Base-by-base conservation (phyloP, 768 basidiomycete species). In the Russula lepida region DNA sequence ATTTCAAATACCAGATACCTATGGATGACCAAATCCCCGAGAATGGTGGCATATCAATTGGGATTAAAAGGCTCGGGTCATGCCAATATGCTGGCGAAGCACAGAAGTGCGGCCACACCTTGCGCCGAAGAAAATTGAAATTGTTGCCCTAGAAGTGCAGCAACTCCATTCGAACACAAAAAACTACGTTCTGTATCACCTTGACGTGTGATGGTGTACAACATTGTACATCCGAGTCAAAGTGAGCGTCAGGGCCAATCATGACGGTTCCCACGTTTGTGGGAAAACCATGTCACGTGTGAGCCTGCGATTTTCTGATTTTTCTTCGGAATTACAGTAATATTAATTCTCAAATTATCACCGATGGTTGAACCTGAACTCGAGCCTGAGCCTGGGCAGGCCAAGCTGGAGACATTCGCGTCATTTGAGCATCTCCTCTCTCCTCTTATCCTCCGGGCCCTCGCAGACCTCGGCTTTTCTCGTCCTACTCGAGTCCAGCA, bases 401-500 rank as follows among this genome's bases (percentile, higher is more conserved):
- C 28, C 4, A 43, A 46, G 17, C n/a, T 46, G 1, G 32, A 52
- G n/a, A 66, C 72, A 46, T 79, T 81, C 66, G 64, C 76, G 15
- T 72, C 77, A 1, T 84, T 97, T 68, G 83, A 88, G 2, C 79
- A 91, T 71, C 73, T 93, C 53, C 80, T 98, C 44, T 95, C 98
- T 74, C 76, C 83, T 12, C 85, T 95, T 3, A 74, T 98, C 43
- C 82, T 98, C 2, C 84, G 91, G 13, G 87, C 95, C 4, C 84
- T 99, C 25, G 92, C 95, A 4, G 89, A 95, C 68, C 81, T 88
- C 69, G 86, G 88, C 46, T 98, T 98, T 73, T 84, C 92, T 19
- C 82, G 85, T 41, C 97, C 97, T 7, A 99, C 97, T 0, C 81
- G 91, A 32, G 88, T 99, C 19, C 97, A 99, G 72, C 81, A 81